These are phyloP conservation scores for Fomitopsis pinicola DNA, from an alignment of 1,284 basidiomycete genomes.

Conservation along the genomic window DNA sequence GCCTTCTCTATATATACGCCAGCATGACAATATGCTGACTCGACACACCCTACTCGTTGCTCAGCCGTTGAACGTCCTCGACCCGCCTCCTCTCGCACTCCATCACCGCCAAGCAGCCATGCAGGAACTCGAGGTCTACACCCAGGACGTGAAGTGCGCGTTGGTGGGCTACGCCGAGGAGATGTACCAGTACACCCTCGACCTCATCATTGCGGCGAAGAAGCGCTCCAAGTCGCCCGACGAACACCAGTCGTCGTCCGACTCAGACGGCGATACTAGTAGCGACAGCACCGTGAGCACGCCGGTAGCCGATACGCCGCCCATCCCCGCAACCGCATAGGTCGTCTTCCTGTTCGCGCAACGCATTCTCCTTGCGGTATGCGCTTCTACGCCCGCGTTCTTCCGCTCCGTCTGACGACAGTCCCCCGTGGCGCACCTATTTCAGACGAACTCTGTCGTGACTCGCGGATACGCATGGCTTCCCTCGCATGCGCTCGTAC, in stretches of 20 bases:
- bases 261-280: not conserved
- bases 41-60: not conserved
- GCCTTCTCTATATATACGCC: not conserved
- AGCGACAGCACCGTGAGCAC: not conserved
- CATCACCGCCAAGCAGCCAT: not conserved
- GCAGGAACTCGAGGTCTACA: not conserved
- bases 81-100: not conserved
- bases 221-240: not conserved
- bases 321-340: not conserved
- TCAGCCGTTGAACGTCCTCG: not conserved
- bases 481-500: not conserved
- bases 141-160: conserved; percentile 33
- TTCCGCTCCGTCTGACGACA: not conserved
- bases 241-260: not conserved
- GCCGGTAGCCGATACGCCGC: not conserved
- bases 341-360: not conserved
- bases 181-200: conserved; percentile 29
- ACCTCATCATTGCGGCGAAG: conserved; percentile 22
- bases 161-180: conserved; percentile 31
- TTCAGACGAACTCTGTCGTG: not conserved
- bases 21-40: not conserved
- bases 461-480: not conserved
- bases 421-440: not conserved
- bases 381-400: not conserved
- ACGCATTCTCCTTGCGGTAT: not conserved